Evolutionary conservation across 2,329 filamentous ascomycete genomes (phyloP), one percentile per base, ranked within the genome.

Genomic region (Epicoccum nigrum): DNA sequence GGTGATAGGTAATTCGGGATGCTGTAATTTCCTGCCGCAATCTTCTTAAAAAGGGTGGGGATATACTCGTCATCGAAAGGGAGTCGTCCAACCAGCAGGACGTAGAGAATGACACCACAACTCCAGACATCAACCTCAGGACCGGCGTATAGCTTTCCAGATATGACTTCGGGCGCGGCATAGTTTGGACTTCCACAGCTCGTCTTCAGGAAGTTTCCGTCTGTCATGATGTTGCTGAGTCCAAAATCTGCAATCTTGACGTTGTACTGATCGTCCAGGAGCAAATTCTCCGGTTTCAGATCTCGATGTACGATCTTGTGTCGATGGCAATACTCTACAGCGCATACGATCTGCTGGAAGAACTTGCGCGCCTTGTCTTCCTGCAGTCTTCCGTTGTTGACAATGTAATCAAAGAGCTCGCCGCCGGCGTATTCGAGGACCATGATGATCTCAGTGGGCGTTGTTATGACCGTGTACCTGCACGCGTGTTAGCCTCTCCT

Each of bases 181-280:
- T 99, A 99, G 75, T 99, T 99, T 33, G 94, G 94, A 70, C 93
- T 97, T 45, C 94, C 94, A 68, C 94, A 99, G 72, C 92, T 97
- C 1, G 94, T 99, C 78, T 97, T 97, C 67, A 99, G 84, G 71
- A 99, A 99, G 73, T 99, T 99, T 20, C 94, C 94, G 71, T 99
- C 94, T 0, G 94, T 97, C 94, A 99, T 99, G 77, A 99, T 99
- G 72, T 99, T 99, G 79, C 93, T 97, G 50, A 99, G 81, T 51
- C 94, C 94, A 64, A 99, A 99, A 76, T 99, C 94, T 66, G 94
- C 94, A 77, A 99, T 99, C 79, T 99, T 99, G 76, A 99, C 93
- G 67, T 99, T 97, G 69, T 96, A 87, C 53, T 95, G 88, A 60
- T 95, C 90, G 76, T 99, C 94, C 43, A 99, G 86, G 34, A 99